phyloP scores from a whole-genome alignment of 345 rosid genomes.

The Fremontodendron californicum region DNA sequence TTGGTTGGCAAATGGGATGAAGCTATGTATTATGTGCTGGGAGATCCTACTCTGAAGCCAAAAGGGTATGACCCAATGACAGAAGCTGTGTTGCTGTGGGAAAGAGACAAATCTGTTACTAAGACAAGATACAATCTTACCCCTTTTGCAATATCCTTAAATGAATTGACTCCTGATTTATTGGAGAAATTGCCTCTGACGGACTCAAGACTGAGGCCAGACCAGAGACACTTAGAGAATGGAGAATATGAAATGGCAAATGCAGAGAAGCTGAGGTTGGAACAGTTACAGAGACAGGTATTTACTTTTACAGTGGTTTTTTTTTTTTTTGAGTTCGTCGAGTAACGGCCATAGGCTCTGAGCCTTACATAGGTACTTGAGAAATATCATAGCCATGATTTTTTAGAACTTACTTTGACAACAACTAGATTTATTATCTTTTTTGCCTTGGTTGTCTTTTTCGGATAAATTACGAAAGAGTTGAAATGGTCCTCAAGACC shows the following conservation, averaged over 20 bases:
- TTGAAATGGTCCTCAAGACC: not conserved
- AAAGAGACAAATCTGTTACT: constrained; percentile 34
- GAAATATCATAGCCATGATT: not conserved
- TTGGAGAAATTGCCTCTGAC: constrained; percentile 83
- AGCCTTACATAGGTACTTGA: not conserved
- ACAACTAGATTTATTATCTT: not conserved
- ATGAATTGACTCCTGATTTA: constrained; percentile 78
- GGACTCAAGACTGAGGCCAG: constrained; percentile 96
- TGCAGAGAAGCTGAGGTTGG: constrained; percentile 91
- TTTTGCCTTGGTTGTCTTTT: not conserved
- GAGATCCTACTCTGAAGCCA: constrained; percentile 85
- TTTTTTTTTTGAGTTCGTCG: not conserved
- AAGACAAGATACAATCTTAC: constrained; percentile 93
- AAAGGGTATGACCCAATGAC: constrained; percentile 97
- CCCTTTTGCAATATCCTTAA: constrained; percentile 86
- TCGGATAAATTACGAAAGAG: not conserved
- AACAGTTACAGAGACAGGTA: constrained; percentile 98
- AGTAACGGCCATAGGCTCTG: not conserved
- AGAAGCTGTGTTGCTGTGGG: constrained; percentile 94
- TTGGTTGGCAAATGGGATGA: constrained; percentile 98
- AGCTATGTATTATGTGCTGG: constrained; percentile 90
- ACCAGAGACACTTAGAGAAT: constrained; percentile 63
- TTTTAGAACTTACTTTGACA: not conserved
- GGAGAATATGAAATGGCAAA: constrained; percentile 91
- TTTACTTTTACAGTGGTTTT: not conserved